Base-by-base conservation (phyloP, 2,329 filamentous ascomycete species). In the Botryotinia narcissicola region DNA sequence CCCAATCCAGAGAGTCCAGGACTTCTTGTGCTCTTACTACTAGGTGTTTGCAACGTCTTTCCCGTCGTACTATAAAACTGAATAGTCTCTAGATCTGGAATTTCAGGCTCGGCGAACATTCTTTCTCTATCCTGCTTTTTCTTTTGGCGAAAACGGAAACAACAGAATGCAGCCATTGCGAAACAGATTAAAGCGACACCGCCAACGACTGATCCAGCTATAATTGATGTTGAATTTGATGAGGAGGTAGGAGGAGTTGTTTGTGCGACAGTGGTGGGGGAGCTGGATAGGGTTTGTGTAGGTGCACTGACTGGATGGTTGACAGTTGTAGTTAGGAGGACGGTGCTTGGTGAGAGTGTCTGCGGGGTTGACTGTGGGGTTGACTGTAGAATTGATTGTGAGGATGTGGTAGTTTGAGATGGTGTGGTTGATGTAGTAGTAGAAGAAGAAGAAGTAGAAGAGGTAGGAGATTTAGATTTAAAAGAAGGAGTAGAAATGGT, bases 21-120 rank as follows among this genome's bases (percentile, higher is more conserved):
- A 32, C n/a, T 57, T n/a, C 51, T 68, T 9, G 18, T 57, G 25
- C 10, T 57, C 10, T 22, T 60, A 48, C 51, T 51, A 69, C 54
- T 35, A 37, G 71, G 63, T 22, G 71, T 35, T 42, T 48, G 51
- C 25, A 69, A 18, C 2, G 25, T 42, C 54, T 69, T 73, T 25
- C 71, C 71, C 1, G 63, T 68, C 40, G 71, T 64, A 35, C 12
- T 73, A 61, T 48, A 73, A 35, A 73, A 73, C 5, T 67, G 42
- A 20, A 73, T 60, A 3, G 40, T 32, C 6, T 68, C 66, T 32
- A 37, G 48, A 57, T 68, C 32, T 3, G 71, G 63, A 40, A 44
- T 66, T 20, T 68, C 48, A 18, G 54, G 35, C 3, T 69, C 63
- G 5, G 29, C 60, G 40, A 73, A 69, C 46, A 46, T 46, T n/a